Conservation (phyloP, 169 alveolate species). For the Cryptosporidium meleagridis region DNA sequence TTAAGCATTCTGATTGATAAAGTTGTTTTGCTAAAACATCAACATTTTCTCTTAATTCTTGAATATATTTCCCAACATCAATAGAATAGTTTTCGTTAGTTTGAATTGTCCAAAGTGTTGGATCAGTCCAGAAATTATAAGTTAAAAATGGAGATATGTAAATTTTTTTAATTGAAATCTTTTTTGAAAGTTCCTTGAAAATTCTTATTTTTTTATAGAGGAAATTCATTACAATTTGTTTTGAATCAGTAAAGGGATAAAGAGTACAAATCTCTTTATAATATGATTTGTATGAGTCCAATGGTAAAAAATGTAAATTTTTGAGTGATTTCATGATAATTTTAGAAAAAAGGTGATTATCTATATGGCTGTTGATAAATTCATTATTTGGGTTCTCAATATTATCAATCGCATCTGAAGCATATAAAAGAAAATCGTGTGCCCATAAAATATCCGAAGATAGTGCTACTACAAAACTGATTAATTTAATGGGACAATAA, state of each 20-base stretch:
- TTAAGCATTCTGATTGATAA: conserved; percentile 51
- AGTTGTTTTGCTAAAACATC: conserved; percentile 23
- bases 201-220: conserved; percentile 5
- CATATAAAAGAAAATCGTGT: conserved; percentile 43
- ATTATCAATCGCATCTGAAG: conserved; percentile 55
- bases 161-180: conserved; percentile 23
- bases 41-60: conserved; percentile 1
- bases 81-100: neutral
- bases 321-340: neutral
- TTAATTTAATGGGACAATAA: conserved; percentile 18
- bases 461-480: conserved; percentile 38
- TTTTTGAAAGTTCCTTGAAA: conserved; percentile 29
- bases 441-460: conserved; percentile 65
- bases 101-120: conserved; percentile 46
- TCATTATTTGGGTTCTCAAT: neutral
- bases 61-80: neutral
- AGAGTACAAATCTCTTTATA: conserved; percentile 68
- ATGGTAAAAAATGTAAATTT: neutral
- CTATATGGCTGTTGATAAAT: neutral
- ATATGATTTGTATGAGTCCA: conserved; percentile 7
- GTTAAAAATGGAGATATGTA: conserved; percentile 16
- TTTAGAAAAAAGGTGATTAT: conserved; percentile 36
- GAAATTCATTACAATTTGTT: neutral
- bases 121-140: conserved; percentile 18
- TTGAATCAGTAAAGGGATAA: conserved; percentile 35